Percentiles rank a stretch among this genome's conserved stretches.
Evolutionary conservation across 1,284 basidiomycete species (phyloP).

Genomic region (Ceratobasidium sp.): DNA sequence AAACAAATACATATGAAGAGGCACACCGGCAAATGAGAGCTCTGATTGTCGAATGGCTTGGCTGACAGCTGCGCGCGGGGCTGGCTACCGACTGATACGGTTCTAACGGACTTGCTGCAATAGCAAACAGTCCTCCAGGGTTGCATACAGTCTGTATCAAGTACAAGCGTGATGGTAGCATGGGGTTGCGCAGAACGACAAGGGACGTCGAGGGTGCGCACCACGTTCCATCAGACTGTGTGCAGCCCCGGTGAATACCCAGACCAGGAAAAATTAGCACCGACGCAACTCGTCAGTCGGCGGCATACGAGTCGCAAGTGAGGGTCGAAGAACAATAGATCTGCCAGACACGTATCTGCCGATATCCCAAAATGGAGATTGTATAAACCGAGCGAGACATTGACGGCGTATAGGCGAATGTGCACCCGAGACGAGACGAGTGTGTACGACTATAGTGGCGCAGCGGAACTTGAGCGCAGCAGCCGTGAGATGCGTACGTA

Average conservation of each 20-base stretch:
- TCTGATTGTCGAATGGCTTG: background rate
- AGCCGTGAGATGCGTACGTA: background rate
- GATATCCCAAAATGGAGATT: too few relatives aligned
- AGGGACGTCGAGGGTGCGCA: background rate
- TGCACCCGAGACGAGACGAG: slow-evolving; percentile 25
- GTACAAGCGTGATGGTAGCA: slow-evolving; percentile 22
- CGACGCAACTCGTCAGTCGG: background rate
- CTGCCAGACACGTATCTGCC: slow-evolving; percentile 4
- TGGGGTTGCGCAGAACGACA: background rate
- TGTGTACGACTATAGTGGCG: background rate
- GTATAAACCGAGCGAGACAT: slow-evolving; percentile 4
- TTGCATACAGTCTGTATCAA: background rate
- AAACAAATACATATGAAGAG: background rate
- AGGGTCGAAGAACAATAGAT: background rate
- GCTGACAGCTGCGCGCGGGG: background rate
- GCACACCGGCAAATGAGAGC: slow-evolving; percentile 1
- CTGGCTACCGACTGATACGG: too few relatives aligned
- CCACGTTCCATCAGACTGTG: slow-evolving; percentile 13
- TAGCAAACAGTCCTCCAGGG: too few relatives aligned
- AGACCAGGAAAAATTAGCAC: slow-evolving; percentile 1
- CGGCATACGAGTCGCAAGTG: slow-evolving; percentile 11
- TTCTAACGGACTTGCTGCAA: too few relatives aligned
- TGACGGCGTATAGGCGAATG: slow-evolving; percentile 15
- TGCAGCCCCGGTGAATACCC: background rate
- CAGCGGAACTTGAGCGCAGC: slow-evolving; percentile 1